These are phyloP conservation scores for Nakazawaea holstii DNA, from an alignment of 805 yeast species.

Conservation along the genomic window DNA sequence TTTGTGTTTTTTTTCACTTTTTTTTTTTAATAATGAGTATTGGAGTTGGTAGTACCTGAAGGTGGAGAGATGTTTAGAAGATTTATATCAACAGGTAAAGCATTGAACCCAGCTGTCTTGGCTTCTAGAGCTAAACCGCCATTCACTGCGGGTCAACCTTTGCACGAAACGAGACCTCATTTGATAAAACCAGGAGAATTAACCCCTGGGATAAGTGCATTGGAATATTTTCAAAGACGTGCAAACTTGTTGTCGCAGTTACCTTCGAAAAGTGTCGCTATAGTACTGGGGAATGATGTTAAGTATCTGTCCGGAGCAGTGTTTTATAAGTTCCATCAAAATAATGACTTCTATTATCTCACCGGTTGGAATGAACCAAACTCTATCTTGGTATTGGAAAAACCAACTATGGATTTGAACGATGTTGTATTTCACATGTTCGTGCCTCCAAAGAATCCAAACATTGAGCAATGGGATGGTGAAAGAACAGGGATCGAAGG, in stretches of 20 bases:
- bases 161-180: slow-evolving; percentile 79
- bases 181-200: slow-evolving; percentile 69
- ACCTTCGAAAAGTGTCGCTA: slow-evolving; percentile 62
- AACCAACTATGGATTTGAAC: slow-evolving; percentile 45
- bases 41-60: not conserved
- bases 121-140: slow-evolving; percentile 1
- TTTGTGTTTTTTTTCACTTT: not conserved
- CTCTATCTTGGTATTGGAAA: slow-evolving; percentile 63
- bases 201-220: slow-evolving; percentile 82
- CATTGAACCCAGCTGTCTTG: slow-evolving; percentile 2
- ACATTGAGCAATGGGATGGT: slow-evolving; percentile 93
- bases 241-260: slow-evolving; percentile 47
- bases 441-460: slow-evolving; percentile 77
- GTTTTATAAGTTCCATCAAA: slow-evolving; percentile 88
- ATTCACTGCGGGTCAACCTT: slow-evolving; percentile 74
- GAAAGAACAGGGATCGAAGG: slow-evolving; percentile 83
- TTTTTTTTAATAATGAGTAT: not conserved
- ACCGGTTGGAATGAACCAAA: slow-evolving; percentile 94
- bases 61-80: not conserved
- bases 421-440: slow-evolving; percentile 66
- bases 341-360: slow-evolving; percentile 78
- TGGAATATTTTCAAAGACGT: slow-evolving; percentile 77
- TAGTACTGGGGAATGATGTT: slow-evolving; percentile 65
- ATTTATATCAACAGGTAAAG: not conserved
- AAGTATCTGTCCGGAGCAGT: slow-evolving; percentile 88